Evolutionary conservation across 768 basidiomycete genomes (phyloP), one percentile per base, ranked within the genome.

Genomic region (Boletus rubroflammeus): DNA sequence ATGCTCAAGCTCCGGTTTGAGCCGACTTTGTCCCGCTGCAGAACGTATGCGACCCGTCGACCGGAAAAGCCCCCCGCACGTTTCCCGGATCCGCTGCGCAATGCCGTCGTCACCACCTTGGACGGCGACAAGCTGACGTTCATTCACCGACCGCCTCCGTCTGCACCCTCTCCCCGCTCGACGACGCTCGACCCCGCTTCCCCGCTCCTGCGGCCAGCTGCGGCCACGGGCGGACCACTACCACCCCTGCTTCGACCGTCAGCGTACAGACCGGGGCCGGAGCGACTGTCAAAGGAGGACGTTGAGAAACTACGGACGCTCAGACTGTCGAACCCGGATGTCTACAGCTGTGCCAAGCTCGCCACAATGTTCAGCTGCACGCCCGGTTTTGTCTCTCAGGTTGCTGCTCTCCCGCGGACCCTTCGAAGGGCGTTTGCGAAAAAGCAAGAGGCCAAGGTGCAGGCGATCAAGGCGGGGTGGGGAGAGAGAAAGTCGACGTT

Each of bases 121-220:
- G 69, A 73, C 6, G 81, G 80, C 57, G 78, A 80, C 53, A 74
- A 78, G 55, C 69, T 91, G 51, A 88, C 88, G 0, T 93, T 93
- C 67, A 84, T 93, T 54, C 88, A 90, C 67, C 84, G 91, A 40
- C 88, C 88, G n/a, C 91, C 90, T 0, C 88, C 90, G 0, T 82
- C 86, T 10, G 80, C 84, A 10, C 86, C 87, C 9, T 78, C 89
- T 17, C 89, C 90, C 3, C 74, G 77, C 55, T 93, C 90, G 19
- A 80, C 84, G 53, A 85, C 82, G 6, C 82, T 82, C 6, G 75
- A 78, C 9, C 90, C 90, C 10, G 71, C 80, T 6, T 93, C 90
- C 0, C 88, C 91, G 0, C 75, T 93, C 5, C 78, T 93, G 15
- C 74, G 74, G 0, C 71, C 79, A 14, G 64, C 73, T 6, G 51